These are phyloP conservation scores for Pyrus betulifolia DNA, from an alignment of 306 rosid species.

Conservation along the genomic window DNA sequence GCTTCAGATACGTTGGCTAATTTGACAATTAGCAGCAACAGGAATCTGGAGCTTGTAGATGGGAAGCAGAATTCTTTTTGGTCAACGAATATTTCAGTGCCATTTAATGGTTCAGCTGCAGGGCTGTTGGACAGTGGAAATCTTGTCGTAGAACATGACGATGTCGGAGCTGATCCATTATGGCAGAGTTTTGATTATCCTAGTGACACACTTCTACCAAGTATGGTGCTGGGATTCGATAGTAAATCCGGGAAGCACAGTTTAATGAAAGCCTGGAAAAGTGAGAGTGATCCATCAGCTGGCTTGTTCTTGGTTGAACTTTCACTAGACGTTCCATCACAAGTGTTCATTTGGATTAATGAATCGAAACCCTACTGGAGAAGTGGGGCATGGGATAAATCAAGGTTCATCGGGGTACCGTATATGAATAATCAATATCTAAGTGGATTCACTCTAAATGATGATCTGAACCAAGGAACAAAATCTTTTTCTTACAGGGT, in stretches of 20 bases:
- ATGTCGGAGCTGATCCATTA: background rate
- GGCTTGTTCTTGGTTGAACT: slow-evolving; percentile 19
- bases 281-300: slow-evolving; percentile 28
- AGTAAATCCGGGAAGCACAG: slow-evolving; percentile 17
- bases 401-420: slow-evolving; percentile 35
- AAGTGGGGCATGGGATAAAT: slow-evolving; percentile 47
- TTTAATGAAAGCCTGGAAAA: slow-evolving; percentile 29
- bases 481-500: slow-evolving; percentile 14
- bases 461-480: slow-evolving; percentile 28
- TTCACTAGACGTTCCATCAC: slow-evolving; percentile 22
- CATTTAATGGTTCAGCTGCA: slow-evolving; percentile 18
- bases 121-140: slow-evolving; percentile 26
- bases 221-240: slow-evolving; percentile 16
- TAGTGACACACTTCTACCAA: slow-evolving; percentile 26
- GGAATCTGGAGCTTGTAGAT: slow-evolving; percentile 30
- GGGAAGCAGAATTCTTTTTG: slow-evolving; percentile 15
- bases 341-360: slow-evolving; percentile 29
- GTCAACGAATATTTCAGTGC: slow-evolving; percentile 15
- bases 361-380: slow-evolving; percentile 32
- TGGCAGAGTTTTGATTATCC: slow-evolving; percentile 44
- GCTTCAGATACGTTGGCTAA: background rate
- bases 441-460: slow-evolving; percentile 11
- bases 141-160: slow-evolving; percentile 11
- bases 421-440: slow-evolving; percentile 8
- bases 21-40: background rate